Conservation (phyloP, 192 early-diverging fungal species). For the Haplosporangium gracile region DNA sequence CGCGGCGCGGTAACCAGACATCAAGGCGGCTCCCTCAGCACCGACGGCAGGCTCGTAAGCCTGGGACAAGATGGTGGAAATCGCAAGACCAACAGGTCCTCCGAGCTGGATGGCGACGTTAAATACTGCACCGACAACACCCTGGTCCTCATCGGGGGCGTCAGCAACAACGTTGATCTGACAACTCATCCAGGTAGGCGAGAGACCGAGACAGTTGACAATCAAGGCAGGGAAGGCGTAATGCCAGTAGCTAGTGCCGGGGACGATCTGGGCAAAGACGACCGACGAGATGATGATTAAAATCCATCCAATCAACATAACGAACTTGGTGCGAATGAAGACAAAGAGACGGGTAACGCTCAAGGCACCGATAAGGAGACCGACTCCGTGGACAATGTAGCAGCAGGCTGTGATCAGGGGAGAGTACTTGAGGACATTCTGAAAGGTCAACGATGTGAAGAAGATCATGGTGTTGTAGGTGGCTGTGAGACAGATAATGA, state of each 20-base stretch:
- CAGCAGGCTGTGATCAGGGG: constrained; percentile 60
- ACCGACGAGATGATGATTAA: constrained; percentile 24
- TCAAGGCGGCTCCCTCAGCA: constrained; percentile 10
- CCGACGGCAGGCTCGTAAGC: not conserved
- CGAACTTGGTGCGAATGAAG: constrained; percentile 35
- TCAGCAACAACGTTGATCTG: constrained; percentile 53
- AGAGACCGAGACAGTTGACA: constrained; percentile 42
- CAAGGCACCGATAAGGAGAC: constrained; percentile 45
- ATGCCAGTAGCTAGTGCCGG: constrained; percentile 35
- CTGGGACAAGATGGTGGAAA: constrained; percentile 44
- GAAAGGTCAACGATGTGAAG: constrained; percentile 60
- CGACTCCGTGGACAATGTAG: constrained; percentile 62
- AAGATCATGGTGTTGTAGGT: constrained; percentile 60
- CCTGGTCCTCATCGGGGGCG: constrained; percentile 48
- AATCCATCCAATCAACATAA: constrained; percentile 40
- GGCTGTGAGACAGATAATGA: constrained; percentile 41
- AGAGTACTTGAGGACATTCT: constrained; percentile 53
- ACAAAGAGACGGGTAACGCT: constrained; percentile 30
- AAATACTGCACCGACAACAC: constrained; percentile 54
- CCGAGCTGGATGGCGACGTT: constrained; percentile 55
- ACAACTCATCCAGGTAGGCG: constrained; percentile 52
- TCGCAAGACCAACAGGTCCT: constrained; percentile 53
- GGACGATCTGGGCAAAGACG: constrained; percentile 36
- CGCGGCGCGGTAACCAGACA: constrained; percentile 33
- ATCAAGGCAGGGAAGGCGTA: constrained; percentile 53